phyloP scores from a whole-genome alignment of 2,329 filamentous ascomycete species.

The Talaromyces verruculosus region DNA sequence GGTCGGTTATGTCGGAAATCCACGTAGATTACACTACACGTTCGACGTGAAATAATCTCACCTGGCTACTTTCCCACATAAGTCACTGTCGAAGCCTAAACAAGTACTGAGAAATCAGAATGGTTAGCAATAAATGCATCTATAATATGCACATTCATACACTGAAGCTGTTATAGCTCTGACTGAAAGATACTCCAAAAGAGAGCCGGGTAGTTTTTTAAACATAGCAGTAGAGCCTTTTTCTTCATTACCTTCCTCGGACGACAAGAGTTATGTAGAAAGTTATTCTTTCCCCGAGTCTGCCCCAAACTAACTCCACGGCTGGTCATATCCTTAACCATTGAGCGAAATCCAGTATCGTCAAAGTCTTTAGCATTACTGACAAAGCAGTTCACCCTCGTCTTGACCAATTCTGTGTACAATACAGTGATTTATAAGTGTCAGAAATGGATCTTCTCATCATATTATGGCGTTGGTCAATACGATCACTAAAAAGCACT shows the following conservation, averaged over 20 bases:
- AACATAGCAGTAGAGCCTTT: neutral
- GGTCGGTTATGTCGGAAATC: conserved; percentile 1
- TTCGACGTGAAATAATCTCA: neutral
- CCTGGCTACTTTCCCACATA: neutral
- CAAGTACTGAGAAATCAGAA: neutral
- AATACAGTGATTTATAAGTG: too few relatives aligned
- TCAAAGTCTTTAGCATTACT: too few relatives aligned
- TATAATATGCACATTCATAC: too few relatives aligned
- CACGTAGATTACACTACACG: neutral
- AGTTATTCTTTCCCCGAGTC: neutral
- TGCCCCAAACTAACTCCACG: too few relatives aligned
- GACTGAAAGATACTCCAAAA: neutral
- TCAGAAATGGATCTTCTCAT: too few relatives aligned
- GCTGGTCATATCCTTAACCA: too few relatives aligned
- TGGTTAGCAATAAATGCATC: neutral
- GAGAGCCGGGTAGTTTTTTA: neutral
- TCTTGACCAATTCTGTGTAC: too few relatives aligned
- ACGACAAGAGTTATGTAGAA: neutral
- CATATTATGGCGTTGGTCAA: too few relatives aligned
- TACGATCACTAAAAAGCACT: too few relatives aligned
- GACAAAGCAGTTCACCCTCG: too few relatives aligned
- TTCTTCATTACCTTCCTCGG: neutral
- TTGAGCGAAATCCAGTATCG: too few relatives aligned
- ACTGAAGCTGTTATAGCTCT: too few relatives aligned
- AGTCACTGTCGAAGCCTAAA: neutral